These are phyloP conservation scores for Ochetophila trinervis DNA, from an alignment of 306 rosid genomes.

Conservation along the genomic window DNA sequence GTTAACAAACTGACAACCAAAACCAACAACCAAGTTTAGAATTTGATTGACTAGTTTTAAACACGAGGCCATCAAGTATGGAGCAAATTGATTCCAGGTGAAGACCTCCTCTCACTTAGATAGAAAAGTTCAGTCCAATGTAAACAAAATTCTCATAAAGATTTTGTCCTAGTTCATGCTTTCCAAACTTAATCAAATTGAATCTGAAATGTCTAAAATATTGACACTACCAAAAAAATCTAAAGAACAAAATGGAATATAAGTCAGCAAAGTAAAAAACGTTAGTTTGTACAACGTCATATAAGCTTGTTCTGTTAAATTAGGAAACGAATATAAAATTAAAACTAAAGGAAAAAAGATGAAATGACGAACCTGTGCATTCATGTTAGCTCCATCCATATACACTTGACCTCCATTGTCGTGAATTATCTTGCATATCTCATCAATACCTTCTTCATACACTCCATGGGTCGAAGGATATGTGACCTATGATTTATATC, in stretches of 20 bases:
- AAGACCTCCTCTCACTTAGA: neutral
- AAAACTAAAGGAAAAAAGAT: slow-evolving; percentile 1
- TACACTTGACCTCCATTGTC: slow-evolving; percentile 99
- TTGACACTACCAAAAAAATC: neutral
- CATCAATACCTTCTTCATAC: slow-evolving; percentile 97
- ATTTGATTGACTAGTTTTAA: neutral
- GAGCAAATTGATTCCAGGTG: neutral
- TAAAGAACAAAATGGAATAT: neutral
- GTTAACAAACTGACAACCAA: neutral
- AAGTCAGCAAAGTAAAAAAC: neutral
- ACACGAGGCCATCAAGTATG: neutral
- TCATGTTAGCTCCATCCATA: slow-evolving; percentile 99
- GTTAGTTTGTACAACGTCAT: neutral
- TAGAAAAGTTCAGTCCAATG: neutral
- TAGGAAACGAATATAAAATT: neutral
- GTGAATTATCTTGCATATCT: slow-evolving; percentile 94
- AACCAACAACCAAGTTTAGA: neutral
- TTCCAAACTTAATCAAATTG: neutral
- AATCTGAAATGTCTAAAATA: neutral
- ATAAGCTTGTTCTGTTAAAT: neutral
- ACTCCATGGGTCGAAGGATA: slow-evolving; percentile 99
- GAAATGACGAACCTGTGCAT: slow-evolving; percentile 71
- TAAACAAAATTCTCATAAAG: neutral
- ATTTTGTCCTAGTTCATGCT: neutral
- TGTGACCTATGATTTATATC: slow-evolving; percentile 67